These are phyloP conservation scores for Hygrocybe punicea DNA, from an alignment of 768 basidiomycete genomes.

Conservation along the genomic window DNA sequence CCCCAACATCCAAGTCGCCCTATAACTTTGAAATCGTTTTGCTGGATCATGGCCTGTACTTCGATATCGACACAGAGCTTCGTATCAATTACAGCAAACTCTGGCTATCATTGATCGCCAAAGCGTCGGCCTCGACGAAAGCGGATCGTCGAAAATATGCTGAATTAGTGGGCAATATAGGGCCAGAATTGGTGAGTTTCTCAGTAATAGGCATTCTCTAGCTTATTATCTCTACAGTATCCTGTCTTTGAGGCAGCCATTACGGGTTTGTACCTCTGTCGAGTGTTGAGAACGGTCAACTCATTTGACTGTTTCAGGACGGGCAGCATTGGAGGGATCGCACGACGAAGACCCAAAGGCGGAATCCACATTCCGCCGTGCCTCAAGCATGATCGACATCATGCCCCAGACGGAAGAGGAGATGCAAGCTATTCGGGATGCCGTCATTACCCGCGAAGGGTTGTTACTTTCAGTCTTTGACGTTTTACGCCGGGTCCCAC, in stretches of 20 bases:
- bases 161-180: conserved; percentile 85
- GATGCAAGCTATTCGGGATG: conserved; percentile 74
- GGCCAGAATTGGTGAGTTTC: conserved; percentile 68
- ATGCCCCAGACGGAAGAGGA: conserved; percentile 70
- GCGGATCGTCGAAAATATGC: conserved; percentile 83
- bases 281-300: neutral
- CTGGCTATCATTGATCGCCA: conserved; percentile 85
- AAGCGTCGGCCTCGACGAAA: conserved; percentile 59
- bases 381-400: conserved; percentile 74
- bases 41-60: conserved; percentile 92
- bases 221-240: conserved; percentile 51
- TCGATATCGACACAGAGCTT: conserved; percentile 77
- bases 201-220: neutral
- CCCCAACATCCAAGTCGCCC: conserved; percentile 60
- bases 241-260: conserved; percentile 94
- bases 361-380: conserved; percentile 48
- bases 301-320: conserved; percentile 16
- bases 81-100: conserved; percentile 83
- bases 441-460: conserved; percentile 80
- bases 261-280: conserved; percentile 49
- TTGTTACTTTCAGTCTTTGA: conserved; percentile 82
- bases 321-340: conserved; percentile 66
- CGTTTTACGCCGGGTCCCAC: conserved; percentile 80
- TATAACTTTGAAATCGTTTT: conserved; percentile 97
- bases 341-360: conserved; percentile 33